Base-by-base conservation (phyloP, 2,329 filamentous ascomycete genomes). In the Pseudodiploospora longispora region DNA sequence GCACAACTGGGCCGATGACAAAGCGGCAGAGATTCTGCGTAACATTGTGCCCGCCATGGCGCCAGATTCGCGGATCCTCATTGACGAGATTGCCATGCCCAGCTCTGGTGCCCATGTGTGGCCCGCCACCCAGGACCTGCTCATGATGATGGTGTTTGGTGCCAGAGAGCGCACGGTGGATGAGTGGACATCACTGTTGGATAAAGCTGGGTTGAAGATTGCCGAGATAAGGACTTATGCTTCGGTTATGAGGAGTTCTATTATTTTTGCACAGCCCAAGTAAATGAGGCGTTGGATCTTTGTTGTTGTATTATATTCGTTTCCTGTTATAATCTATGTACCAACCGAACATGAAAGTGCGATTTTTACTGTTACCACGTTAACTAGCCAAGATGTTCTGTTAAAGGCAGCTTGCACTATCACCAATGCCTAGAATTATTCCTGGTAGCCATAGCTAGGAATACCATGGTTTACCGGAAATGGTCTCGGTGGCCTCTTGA, bases 1-100 rank as follows among this genome's bases (percentile, higher is more conserved):
- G 1, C 64, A 70, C 38, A 62, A 69, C 47, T 69, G 63, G 60
- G 55, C 59, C 1, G 59, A 67, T 36, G 52, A 56, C 5, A 53
- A 59, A 34, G 56, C 55, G 19, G 49, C 51, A 10, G 27, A 54
- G 9, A 55, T 67, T 19, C 55, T 68, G 6, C 27, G 38, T 1
- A 55, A 63, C 36, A 40, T 64, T 50, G 56, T 54, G 12, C 43
- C 50, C 2, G 63, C 60, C 0, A 66, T 69, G 61, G 45, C 44
- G 7, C 55, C 54, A 32, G 59, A 59, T 4, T 63, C 61, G 40
- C 59, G 54, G 2, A 60, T 61, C 42, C 51, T 67, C 3, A 55
- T 67, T 5, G 51, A 65, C 30, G 64, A 67, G 30, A 55, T 63
- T n/a, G 59, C 65, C 6, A 45, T 67, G 30, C 62, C 64, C 1